Percentiles rank a stretch among this genome's conserved stretches.
These are phyloP conservation scores for Rosa lucieae DNA, from an alignment of 306 rosid genomes.

Conservation along the genomic window DNA sequence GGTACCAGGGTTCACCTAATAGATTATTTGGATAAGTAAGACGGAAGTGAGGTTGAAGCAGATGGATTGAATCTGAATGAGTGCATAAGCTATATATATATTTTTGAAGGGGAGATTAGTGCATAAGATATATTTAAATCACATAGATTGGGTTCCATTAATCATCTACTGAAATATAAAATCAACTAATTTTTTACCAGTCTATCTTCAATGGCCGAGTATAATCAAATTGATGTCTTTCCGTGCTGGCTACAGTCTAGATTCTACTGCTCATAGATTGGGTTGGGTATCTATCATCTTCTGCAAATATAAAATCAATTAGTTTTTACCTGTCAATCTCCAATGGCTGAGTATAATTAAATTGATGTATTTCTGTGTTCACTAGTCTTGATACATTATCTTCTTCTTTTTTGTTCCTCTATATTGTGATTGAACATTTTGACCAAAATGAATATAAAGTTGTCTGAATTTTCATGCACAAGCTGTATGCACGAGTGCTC, in stretches of 20 bases:
- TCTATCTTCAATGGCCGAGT: neutral
- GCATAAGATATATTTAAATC: neutral
- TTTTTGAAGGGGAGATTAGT: too few species aligned
- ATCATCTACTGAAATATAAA: neutral
- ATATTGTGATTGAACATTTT: neutral
- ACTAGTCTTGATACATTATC: neutral
- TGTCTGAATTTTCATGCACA: neutral
- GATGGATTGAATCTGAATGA: neutral
- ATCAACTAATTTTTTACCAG: neutral
- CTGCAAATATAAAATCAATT: neutral
- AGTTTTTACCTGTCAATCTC: neutral
- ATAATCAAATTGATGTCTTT: neutral
- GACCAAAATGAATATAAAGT: neutral
- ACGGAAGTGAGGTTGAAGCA: neutral
- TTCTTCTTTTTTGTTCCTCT: neutral
- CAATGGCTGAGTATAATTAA: neutral
- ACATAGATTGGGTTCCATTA: neutral
- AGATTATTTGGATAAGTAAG: neutral
- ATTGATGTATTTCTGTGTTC: neutral
- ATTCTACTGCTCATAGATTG: neutral
- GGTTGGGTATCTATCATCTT: neutral
- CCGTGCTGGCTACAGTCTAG: neutral
- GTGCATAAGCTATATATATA: neutral
- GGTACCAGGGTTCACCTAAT: slow-evolving; percentile 5
- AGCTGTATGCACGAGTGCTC: neutral